Conservation (phyloP, 2,329 filamentous ascomycete genomes). For the Aspergillus fijiensis region DNA sequence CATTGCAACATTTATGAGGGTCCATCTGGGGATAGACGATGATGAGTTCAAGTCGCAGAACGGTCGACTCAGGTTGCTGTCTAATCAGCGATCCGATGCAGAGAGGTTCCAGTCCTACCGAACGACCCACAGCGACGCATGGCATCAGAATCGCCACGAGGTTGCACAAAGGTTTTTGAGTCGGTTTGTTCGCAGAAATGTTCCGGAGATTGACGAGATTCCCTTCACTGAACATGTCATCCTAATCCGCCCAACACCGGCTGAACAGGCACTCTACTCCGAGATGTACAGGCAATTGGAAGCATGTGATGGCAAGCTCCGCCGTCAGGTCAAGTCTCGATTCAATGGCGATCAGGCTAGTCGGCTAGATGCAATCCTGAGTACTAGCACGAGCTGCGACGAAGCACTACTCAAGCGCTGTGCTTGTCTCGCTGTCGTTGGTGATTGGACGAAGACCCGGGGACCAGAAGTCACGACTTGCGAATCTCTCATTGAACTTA, state of each 20-base stretch:
- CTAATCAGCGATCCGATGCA: constrained; percentile 38
- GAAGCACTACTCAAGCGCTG: constrained; percentile 55
- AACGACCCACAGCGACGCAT: constrained; percentile 50
- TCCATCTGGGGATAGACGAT: constrained; percentile 57
- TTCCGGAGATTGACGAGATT: constrained; percentile 48
- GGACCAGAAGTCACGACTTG: constrained; percentile 33
- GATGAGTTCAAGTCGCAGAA: constrained; percentile 47
- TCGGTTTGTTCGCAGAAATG: constrained; percentile 51
- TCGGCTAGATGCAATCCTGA: constrained; percentile 49
- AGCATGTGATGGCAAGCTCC: constrained; percentile 49
- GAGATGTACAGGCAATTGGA: constrained; percentile 57
- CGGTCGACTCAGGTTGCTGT: constrained; percentile 42
- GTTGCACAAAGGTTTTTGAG: constrained; percentile 58
- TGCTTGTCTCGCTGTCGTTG: constrained; percentile 36
- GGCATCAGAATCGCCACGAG: constrained; percentile 53
- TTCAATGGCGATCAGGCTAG: constrained; percentile 30
- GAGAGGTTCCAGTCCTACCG: constrained; percentile 58
- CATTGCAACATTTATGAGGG: constrained; percentile 57
- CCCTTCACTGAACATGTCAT: constrained; percentile 45
- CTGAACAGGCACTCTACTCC: constrained; percentile 55
- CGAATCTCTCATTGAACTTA: constrained; percentile 28
- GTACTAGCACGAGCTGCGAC: constrained; percentile 48
- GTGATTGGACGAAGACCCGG: constrained; percentile 25
- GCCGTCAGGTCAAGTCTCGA: constrained; percentile 24
- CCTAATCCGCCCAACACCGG: constrained; percentile 45